Percentiles rank a stretch among this genome's conserved stretches.
Conservation (phyloP, 495 filamentous ascomycete species). For the Neurospora pannonica region DNA sequence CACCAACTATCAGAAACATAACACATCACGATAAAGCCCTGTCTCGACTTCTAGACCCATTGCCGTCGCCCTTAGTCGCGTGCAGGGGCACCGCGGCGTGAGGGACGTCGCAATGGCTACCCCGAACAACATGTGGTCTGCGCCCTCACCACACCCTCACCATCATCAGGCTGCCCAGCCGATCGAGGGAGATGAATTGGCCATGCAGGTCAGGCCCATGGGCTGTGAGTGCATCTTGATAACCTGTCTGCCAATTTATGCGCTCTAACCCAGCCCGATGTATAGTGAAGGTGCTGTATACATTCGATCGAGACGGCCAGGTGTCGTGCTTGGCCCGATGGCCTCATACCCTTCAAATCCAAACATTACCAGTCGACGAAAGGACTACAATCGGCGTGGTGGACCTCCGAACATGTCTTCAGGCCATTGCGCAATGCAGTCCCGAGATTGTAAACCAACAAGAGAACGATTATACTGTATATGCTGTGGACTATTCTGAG, state of each 20-base stretch:
- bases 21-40: background rate
- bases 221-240: constrained; percentile 31
- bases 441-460: constrained; percentile 79
- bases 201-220: constrained; percentile 40
- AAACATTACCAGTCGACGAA: constrained; percentile 72
- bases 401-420: constrained; percentile 81
- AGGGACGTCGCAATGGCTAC: constrained; percentile 15
- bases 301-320: constrained; percentile 83
- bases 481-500: constrained; percentile 95
- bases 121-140: constrained; percentile 17
- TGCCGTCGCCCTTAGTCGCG: constrained; percentile 8
- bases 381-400: constrained; percentile 67
- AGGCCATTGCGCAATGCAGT: constrained; percentile 67
- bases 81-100: constrained; percentile 5
- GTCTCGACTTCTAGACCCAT: background rate
- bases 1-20: background rate
- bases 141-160: constrained; percentile 14
- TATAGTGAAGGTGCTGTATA: constrained; percentile 91
- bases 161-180: constrained; percentile 19
- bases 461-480: constrained; percentile 89
- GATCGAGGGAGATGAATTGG: constrained; percentile 38
- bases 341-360: constrained; percentile 70
- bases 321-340: constrained; percentile 87
- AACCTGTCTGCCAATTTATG: background rate
- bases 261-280: constrained; percentile 13